Percentiles rank a stretch among this genome's conserved stretches.
Conservation (phyloP, 2,329 filamentous ascomycete genomes). For the Sporothrix luriei region DNA sequence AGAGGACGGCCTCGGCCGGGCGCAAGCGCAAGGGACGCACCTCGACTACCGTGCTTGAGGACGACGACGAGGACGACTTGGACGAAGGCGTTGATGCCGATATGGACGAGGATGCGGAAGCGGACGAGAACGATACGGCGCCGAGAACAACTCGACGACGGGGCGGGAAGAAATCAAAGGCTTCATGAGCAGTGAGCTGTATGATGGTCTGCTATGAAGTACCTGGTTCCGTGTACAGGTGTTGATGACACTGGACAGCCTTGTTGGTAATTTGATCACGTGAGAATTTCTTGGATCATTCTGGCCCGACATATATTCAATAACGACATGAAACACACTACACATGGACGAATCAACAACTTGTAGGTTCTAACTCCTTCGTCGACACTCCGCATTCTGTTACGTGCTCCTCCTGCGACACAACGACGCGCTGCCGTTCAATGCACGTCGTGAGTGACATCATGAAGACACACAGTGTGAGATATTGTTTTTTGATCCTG, state of each 20-base stretch:
- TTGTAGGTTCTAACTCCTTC: too few relatives aligned
- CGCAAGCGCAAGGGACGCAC: conserved; percentile 43
- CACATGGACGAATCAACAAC: background rate
- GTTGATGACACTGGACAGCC: too few relatives aligned
- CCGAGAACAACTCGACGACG: conserved; percentile 20
- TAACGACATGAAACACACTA: background rate
- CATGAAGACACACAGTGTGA: background rate
- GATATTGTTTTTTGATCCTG: too few relatives aligned
- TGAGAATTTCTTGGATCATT: background rate
- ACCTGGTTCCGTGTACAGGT: background rate
- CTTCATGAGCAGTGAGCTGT: background rate
- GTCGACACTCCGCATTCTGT: too few relatives aligned
- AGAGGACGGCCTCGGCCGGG: conserved; percentile 31
- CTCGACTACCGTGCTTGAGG: background rate
- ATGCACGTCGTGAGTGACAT: background rate
- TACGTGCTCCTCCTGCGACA: background rate
- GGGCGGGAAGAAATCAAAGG: conserved; percentile 31
- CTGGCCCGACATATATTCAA: background rate
- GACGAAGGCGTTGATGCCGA: conserved; percentile 34
- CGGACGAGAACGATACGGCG: background rate
- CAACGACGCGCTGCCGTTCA: background rate
- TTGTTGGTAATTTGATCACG: background rate
- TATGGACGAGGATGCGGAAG: conserved; percentile 26
- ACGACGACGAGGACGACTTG: conserved; percentile 29
- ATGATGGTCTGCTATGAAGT: background rate